phyloP scores from a whole-genome alignment of 306 rosid species.

The Glycyrrhiza uralensis region DNA sequence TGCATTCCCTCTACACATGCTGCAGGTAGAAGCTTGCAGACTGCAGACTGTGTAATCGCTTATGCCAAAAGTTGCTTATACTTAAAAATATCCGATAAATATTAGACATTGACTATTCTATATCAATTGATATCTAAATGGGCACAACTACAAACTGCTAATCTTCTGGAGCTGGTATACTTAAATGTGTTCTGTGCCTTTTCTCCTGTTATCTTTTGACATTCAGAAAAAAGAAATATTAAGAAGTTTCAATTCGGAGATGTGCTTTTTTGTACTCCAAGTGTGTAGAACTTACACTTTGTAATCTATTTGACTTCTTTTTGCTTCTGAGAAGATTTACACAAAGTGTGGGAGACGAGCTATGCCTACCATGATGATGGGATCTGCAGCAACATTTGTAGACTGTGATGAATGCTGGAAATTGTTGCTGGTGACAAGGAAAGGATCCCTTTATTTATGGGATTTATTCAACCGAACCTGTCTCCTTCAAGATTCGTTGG shows the following conservation, averaged over 20 bases:
- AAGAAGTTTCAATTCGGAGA: not conserved
- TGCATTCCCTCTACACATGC: not conserved
- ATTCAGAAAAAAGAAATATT: not conserved
- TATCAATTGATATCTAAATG: not conserved
- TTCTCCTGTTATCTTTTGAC: not conserved
- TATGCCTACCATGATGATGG: constrained; percentile 93
- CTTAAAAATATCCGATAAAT: not conserved
- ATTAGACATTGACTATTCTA: not conserved
- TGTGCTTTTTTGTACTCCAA: not conserved
- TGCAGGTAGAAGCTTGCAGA: too few relatives aligned
- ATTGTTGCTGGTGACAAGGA: constrained; percentile 84
- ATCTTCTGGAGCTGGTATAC: not conserved
- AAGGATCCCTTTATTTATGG: constrained; percentile 84
- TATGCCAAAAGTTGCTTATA: not conserved
- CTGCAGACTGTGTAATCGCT: too few relatives aligned
- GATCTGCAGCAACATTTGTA: constrained; percentile 87
- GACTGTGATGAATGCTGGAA: constrained; percentile 95
- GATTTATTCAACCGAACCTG: constrained; percentile 74
- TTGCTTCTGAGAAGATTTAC: constrained; percentile 59
- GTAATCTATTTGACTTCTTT: constrained; percentile 10
- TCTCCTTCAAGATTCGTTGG: constrained; percentile 74
- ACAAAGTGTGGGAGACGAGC: constrained; percentile 93
- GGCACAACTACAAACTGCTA: not conserved
- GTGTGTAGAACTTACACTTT: not conserved
- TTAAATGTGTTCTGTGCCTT: not conserved